These are phyloP conservation scores for Ceratobasidium sp. DNA, from an alignment of 1,284 basidiomycete species.

Conservation along the genomic window DNA sequence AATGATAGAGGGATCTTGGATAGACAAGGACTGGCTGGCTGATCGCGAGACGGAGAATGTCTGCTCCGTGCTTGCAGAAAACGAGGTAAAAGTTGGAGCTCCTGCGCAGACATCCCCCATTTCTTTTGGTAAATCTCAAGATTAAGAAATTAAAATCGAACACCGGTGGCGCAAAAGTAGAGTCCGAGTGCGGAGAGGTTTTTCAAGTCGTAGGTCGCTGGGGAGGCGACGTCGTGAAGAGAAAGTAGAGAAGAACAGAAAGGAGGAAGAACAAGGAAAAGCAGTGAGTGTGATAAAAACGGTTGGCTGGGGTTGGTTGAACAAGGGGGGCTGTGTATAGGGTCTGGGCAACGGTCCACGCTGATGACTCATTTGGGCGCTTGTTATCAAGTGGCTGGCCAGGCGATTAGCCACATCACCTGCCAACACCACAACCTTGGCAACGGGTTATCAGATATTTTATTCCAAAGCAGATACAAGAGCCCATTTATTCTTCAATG, in stretches of 20 bases:
- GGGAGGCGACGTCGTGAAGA: conserved; percentile 17
- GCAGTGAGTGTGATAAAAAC: conserved; percentile 36
- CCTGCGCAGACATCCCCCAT: conserved; percentile 34
- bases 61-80: conserved; percentile 24
- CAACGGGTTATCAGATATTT: not conserved
- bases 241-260: conserved; percentile 17
- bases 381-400: not conserved
- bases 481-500: not conserved
- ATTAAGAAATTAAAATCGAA: conserved; percentile 11
- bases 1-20: not conserved
- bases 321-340: conserved; percentile 35
- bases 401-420: too few species aligned
- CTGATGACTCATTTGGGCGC: not conserved
- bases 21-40: conserved; percentile 6
- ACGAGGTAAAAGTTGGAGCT: conserved; percentile 26
- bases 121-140: not conserved
- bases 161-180: not conserved
- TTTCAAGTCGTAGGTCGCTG: conserved; percentile 7
- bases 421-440: too few species aligned
- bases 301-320: conserved; percentile 26
- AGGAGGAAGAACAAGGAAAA: conserved; percentile 17
- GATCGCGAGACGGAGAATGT: conserved; percentile 23
- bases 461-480: not conserved
- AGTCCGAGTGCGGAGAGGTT: not conserved
- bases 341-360: conserved; percentile 38